Percentiles rank a stretch among this genome's conserved stretches.
These are phyloP conservation scores for Sporobolomyces phaffii DNA, from an alignment of 768 basidiomycete genomes.

Conservation along the genomic window DNA sequence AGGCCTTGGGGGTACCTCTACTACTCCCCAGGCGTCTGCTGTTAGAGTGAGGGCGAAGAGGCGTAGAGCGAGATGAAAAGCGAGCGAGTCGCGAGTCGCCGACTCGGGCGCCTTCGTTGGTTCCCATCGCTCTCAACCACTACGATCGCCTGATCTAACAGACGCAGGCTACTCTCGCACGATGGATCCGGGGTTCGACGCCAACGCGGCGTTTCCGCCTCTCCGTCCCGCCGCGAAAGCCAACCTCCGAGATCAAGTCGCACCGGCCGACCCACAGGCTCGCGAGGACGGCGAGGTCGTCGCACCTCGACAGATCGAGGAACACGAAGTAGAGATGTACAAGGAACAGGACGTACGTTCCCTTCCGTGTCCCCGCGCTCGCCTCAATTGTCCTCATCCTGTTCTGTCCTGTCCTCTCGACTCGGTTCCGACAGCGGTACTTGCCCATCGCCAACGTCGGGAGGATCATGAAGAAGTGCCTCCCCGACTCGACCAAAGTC, in stretches of 20 bases:
- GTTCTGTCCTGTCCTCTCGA: neutral
- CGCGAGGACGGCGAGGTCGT: neutral
- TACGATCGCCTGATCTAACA: neutral
- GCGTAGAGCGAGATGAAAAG: neutral
- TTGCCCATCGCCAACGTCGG: slow-evolving; percentile 86
- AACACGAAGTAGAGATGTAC: slow-evolving; percentile 34
- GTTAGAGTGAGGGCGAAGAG: neutral
- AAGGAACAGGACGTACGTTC: slow-evolving; percentile 38
- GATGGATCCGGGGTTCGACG: too few species aligned
- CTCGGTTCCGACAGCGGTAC: slow-evolving; percentile 27
- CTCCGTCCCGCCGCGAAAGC: neutral
- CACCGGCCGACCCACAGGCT: neutral
- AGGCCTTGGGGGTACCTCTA: too few species aligned
- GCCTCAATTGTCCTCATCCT: neutral
- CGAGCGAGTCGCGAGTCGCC: neutral
- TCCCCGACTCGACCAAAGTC: slow-evolving; percentile 87
- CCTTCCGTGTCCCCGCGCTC: too few species aligned
- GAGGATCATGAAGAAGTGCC: slow-evolving; percentile 88
- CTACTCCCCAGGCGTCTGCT: too few species aligned
- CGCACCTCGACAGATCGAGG: slow-evolving; percentile 19
- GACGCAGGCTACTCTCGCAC: too few species aligned
- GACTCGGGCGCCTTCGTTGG: too few species aligned
- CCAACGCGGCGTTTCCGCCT: neutral
- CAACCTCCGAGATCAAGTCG: slow-evolving; percentile 2
- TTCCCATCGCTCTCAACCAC: too few species aligned